Evolutionary conservation across 2,329 filamentous ascomycete species (phyloP).

Genomic region (Tympanopsis confertula): DNA sequence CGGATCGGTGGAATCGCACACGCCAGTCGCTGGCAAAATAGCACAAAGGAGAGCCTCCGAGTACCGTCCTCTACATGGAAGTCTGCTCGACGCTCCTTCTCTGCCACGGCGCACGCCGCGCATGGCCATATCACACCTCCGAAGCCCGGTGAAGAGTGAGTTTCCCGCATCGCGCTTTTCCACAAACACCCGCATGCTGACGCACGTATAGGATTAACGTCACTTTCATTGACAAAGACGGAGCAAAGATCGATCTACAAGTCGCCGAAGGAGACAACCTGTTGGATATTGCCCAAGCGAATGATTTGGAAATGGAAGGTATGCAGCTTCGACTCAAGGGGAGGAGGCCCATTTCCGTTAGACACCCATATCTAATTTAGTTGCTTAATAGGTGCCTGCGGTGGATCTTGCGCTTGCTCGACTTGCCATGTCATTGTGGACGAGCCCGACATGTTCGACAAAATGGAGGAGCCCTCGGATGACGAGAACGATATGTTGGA

Average conservation of each 20-base stretch:
- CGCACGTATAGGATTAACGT: slow-evolving; percentile 37
- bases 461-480: slow-evolving; percentile 48
- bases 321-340: no score
- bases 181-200: not conserved
- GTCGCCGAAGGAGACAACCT: slow-evolving; percentile 56
- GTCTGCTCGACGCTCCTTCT: slow-evolving; percentile 24
- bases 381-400: not conserved
- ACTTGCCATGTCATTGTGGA: slow-evolving; percentile 67
- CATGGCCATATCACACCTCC: slow-evolving; percentile 53
- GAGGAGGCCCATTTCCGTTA: no score
- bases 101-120: slow-evolving; percentile 27
- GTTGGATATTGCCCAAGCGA: slow-evolving; percentile 58
- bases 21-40: no score
- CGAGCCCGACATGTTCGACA: slow-evolving; percentile 49
- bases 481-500: slow-evolving; percentile 66
- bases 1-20: no score
- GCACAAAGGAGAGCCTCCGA: no score
- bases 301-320: slow-evolving; percentile 62
- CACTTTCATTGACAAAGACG: slow-evolving; percentile 58
- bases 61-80: no score
- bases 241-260: slow-evolving; percentile 40
- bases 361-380: no score
- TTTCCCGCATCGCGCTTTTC: no score
- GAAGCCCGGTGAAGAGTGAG: slow-evolving; percentile 54
- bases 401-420: slow-evolving; percentile 58